phyloP scores from a whole-genome alignment of 495 filamentous ascomycete species.

The Thozetella sp. region DNA sequence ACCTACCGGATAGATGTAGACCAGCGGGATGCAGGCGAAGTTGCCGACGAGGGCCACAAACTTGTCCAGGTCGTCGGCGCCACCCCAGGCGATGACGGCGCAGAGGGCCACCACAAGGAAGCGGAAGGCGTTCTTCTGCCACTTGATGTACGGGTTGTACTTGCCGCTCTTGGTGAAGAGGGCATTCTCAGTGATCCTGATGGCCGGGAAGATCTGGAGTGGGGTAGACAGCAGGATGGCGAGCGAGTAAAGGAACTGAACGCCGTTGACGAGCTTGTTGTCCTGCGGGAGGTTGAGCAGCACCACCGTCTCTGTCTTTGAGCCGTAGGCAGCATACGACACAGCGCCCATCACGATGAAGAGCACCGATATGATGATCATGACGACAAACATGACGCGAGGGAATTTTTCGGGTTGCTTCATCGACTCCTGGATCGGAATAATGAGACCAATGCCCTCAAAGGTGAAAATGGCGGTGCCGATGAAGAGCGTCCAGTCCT shows the following conservation, averaged over 20 bases:
- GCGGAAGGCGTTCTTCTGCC: conserved; percentile 96
- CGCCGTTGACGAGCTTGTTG: conserved; percentile 90
- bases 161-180: conserved; percentile 81
- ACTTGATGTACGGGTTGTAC: conserved; percentile 94
- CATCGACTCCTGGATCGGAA: conserved; percentile 98
- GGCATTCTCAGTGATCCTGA: conserved; percentile 72
- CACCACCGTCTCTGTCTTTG: conserved; percentile 91
- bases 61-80: conserved; percentile 92
- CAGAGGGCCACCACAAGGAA: conserved; percentile 89
- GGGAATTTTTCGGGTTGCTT: conserved; percentile 85
- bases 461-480: conserved; percentile 99
- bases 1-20: conserved; percentile 96
- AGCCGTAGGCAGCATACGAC: conserved; percentile 95
- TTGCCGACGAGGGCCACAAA: conserved; percentile 95
- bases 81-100: conserved; percentile 85
- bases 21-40: conserved; percentile 95
- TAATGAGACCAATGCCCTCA: conserved; percentile 97
- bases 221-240: conserved; percentile 94
- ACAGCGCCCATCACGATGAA: conserved; percentile 91
- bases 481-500: conserved; percentile 94
- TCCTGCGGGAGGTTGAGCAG: conserved; percentile 96
- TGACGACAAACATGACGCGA: conserved; percentile 79
- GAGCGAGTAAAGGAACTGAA: conserved; percentile 93
- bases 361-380: conserved; percentile 90
- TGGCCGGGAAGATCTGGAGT: conserved; percentile 95